Evolutionary conservation across 768 basidiomycete species (phyloP).

Genomic region (Cystobasidium ongulense): DNA sequence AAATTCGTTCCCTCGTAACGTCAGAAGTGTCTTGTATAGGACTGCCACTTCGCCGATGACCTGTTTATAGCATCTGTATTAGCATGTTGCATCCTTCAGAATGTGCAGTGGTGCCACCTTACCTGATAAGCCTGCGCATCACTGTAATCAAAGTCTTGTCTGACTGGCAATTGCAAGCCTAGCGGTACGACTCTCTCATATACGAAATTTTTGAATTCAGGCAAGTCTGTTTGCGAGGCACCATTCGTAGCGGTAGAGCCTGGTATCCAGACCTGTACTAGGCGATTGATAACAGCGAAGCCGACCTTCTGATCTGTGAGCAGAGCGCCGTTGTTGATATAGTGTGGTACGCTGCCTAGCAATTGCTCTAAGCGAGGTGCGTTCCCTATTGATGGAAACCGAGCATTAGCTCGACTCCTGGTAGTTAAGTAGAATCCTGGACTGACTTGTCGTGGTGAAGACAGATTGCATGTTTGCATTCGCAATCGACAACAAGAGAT

Average conservation of each 20-base stretch:
- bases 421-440: constrained; percentile 25
- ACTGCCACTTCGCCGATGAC: constrained; percentile 81
- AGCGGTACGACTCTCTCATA: constrained; percentile 76
- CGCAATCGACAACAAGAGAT: constrained; percentile 70
- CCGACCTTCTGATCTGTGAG: constrained; percentile 67
- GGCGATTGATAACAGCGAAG: constrained; percentile 59
- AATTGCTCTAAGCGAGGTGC: constrained; percentile 58
- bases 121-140: constrained; percentile 80
- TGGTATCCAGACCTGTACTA: constrained; percentile 47
- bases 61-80: constrained; percentile 47
- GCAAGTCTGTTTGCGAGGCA: constrained; percentile 50
- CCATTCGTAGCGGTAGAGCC: constrained; percentile 49
- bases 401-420: constrained; percentile 43
- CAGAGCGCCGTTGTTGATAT: constrained; percentile 71
- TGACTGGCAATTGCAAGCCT: constrained; percentile 71
- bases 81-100: background rate
- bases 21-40: constrained; percentile 68
- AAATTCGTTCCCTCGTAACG: constrained; percentile 70
- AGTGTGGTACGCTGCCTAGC: constrained; percentile 61
- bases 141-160: constrained; percentile 72
- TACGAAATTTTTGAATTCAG: constrained; percentile 85
- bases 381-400: constrained; percentile 52
- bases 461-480: constrained; percentile 69
- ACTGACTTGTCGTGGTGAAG: constrained; percentile 76
- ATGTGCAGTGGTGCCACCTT: constrained; percentile 42